Evolutionary conservation across 1,139 yeast genomes (phyloP).

Genomic region (Yamadazyma diddensiae): DNA sequence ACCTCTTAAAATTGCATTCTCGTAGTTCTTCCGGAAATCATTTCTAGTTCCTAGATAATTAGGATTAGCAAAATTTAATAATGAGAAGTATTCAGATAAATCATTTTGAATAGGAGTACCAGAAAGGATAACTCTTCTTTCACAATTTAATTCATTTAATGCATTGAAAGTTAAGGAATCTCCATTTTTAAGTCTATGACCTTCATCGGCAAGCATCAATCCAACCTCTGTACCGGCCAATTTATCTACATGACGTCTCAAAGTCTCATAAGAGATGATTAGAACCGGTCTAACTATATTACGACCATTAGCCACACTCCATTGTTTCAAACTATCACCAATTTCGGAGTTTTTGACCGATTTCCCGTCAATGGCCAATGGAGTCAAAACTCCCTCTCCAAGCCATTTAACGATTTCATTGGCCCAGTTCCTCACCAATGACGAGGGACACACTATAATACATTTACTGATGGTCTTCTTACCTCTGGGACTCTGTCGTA

Average conservation of each 20-base stretch:
- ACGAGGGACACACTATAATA: conserved; percentile 93
- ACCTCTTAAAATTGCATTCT: conserved; percentile 73
- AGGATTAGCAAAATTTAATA: conserved; percentile 91
- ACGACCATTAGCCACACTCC: conserved; percentile 91
- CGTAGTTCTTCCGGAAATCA: conserved; percentile 85
- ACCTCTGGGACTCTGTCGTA: conserved; percentile 90
- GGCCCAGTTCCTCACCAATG: conserved; percentile 95
- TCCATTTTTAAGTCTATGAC: conserved; percentile 92
- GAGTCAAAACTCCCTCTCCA: conserved; percentile 85
- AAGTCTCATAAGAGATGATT: conserved; percentile 92
- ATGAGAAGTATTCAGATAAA: conserved; percentile 88
- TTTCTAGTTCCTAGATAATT: conserved; percentile 81
- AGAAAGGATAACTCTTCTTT: conserved; percentile 85
- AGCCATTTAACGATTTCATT: conserved; percentile 95
- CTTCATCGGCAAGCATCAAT: conserved; percentile 89
- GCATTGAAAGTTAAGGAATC: conserved; percentile 93
- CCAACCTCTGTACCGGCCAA: conserved; percentile 83
- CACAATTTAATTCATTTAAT: conserved; percentile 75
- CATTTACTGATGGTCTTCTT: conserved; percentile 82
- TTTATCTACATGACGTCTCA: conserved; percentile 80
- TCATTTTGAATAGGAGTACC: conserved; percentile 99
- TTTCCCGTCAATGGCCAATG: conserved; percentile 92
- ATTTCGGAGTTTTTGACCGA: conserved; percentile 65
- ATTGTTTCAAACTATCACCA: conserved; percentile 65
- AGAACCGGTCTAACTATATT: conserved; percentile 90